Conservation (phyloP, 2,329 filamentous ascomycete species). For the Pseudovirgaria hyperparasitica region DNA sequence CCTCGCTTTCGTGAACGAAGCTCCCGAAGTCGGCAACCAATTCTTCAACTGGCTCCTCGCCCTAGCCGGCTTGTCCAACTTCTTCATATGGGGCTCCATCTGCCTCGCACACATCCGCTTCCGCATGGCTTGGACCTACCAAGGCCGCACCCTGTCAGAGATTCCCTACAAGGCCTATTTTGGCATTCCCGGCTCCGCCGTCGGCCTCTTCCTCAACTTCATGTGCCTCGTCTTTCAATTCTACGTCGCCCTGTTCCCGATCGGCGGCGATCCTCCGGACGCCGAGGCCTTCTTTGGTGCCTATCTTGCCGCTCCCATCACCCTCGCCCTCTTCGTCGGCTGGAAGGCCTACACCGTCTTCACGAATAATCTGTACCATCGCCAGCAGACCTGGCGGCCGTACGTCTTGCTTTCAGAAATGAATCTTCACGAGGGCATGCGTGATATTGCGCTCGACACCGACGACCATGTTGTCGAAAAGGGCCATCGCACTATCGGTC, state of each 20-base stretch:
- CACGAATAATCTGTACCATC: too few species aligned
- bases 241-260: constrained; percentile 25
- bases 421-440: too few species aligned
- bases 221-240: constrained; percentile 29
- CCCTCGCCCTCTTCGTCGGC: constrained; percentile 26
- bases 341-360: constrained; percentile 18
- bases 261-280: constrained; percentile 17
- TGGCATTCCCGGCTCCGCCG: constrained; percentile 27
- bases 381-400: too few species aligned
- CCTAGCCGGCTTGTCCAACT: constrained; percentile 57
- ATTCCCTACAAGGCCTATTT: constrained; percentile 30
- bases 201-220: constrained; percentile 26
- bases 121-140: constrained; percentile 39
- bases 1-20: constrained; percentile 56
- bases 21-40: constrained; percentile 38
- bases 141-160: constrained; percentile 29
- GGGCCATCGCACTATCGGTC: too few species aligned
- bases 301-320: constrained; percentile 35
- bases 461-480: too few species aligned
- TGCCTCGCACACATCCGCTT: constrained; percentile 90
- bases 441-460: too few species aligned
- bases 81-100: constrained; percentile 75
- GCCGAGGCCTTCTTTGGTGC: constrained; percentile 32
- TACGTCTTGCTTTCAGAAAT: too few species aligned
- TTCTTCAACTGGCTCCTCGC: constrained; percentile 73